phyloP scores from a whole-genome alignment of 257 asterid species.

The Eucommia ulmoides region DNA sequence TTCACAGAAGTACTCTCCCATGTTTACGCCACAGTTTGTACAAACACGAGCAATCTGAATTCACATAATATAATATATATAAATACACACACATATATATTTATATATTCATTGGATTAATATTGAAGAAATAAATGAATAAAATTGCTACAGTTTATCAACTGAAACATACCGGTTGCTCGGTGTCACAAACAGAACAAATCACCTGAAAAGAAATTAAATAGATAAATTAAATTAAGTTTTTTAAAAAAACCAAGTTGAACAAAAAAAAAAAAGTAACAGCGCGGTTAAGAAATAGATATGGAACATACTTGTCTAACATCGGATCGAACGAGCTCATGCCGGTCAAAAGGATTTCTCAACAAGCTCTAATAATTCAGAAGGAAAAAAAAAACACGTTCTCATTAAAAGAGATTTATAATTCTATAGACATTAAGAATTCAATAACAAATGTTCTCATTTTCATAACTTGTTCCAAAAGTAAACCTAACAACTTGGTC shows the following conservation, averaged over 20 bases:
- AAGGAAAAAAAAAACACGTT: not conserved
- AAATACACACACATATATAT: too few relatives aligned
- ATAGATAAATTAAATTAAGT: too few relatives aligned
- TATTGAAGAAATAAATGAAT: too few relatives aligned
- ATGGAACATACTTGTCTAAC: conserved; percentile 66
- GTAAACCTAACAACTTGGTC: too few relatives aligned
- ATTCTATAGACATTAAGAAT: not conserved
- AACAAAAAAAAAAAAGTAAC: too few relatives aligned
- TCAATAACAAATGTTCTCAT: not conserved
- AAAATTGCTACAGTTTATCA: too few relatives aligned
- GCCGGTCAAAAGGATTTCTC: conserved; percentile 57
- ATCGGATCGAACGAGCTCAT: conserved; percentile 61
- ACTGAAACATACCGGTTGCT: conserved; percentile 65
- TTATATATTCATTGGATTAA: too few relatives aligned
- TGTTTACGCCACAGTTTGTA: conserved; percentile 82
- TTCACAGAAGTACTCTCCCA: conserved; percentile 93
- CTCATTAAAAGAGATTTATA: too few relatives aligned
- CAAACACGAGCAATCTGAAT: conserved; percentile 76
- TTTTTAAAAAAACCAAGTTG: too few relatives aligned
- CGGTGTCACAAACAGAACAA: conserved; percentile 92
- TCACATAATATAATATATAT: too few relatives aligned
- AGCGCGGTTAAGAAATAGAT: too few relatives aligned
- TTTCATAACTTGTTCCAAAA: too few relatives aligned
- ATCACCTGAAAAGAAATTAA: conserved; percentile 67
- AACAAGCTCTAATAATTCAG: conserved; percentile 44